These are phyloP conservation scores for Lentithecium fluviatile DNA, from an alignment of 495 filamentous ascomycete species.

Conservation along the genomic window DNA sequence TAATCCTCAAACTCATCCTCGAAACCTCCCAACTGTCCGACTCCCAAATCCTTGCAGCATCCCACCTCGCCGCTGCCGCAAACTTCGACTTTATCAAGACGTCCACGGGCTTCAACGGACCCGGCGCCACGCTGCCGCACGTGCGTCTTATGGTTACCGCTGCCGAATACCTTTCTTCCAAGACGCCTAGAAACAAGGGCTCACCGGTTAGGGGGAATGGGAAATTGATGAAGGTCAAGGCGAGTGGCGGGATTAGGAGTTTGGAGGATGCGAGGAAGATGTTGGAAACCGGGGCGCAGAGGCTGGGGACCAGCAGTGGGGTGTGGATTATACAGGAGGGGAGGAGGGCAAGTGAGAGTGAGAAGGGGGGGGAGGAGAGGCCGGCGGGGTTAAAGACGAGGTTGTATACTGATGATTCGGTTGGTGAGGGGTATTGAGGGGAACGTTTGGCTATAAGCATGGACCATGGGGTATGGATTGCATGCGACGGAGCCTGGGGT, in stretches of 20 bases:
- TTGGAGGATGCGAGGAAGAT: constrained; percentile 55
- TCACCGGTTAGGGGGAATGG: neutral
- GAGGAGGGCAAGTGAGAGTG: constrained; percentile 12
- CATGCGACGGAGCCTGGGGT: neutral
- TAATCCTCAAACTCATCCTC: constrained; percentile 63
- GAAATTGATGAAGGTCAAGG: constrained; percentile 57
- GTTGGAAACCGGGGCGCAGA: constrained; percentile 63
- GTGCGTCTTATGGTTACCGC: constrained; percentile 58
- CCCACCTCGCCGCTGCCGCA: constrained; percentile 57
- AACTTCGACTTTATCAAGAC: constrained; percentile 69
- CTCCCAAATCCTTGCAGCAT: constrained; percentile 59
- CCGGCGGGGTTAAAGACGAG: constrained; percentile 36
- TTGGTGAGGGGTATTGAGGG: constrained; percentile 30
- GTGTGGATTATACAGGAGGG: constrained; percentile 57
- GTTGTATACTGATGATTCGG: constrained; percentile 41
- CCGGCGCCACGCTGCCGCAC: constrained; percentile 55
- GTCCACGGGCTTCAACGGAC: constrained; percentile 65
- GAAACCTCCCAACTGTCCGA: constrained; percentile 60
- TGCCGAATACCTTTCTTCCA: constrained; percentile 16
- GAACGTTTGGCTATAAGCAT: neutral
- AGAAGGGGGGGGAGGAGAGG: constrained; percentile 21
- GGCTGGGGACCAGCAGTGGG: constrained; percentile 63
- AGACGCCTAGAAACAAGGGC: constrained; percentile 13
- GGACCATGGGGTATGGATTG: neutral
- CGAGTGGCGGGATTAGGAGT: constrained; percentile 61